Percentiles rank a stretch among this genome's conserved stretches.
These are phyloP conservation scores for Monilinia fructigena DNA, from an alignment of 2,329 filamentous ascomycete species.

Conservation along the genomic window DNA sequence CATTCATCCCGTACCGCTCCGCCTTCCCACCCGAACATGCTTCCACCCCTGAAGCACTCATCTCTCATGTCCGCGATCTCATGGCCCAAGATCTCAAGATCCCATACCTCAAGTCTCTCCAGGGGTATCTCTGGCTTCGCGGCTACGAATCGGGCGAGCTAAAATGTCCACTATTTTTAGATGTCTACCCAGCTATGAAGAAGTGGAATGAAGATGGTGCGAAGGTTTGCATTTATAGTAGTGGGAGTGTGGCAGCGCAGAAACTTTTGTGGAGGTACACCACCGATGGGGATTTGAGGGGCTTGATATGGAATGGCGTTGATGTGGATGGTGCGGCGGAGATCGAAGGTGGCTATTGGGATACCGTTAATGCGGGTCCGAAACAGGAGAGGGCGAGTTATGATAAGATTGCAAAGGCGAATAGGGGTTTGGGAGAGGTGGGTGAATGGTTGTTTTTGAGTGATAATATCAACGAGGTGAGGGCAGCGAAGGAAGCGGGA, in stretches of 20 bases:
- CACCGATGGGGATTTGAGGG: constrained; percentile 58
- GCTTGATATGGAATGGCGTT: constrained; percentile 64
- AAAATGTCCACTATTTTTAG: constrained; percentile 69
- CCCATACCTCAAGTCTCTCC: constrained; percentile 74
- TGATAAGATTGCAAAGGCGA: constrained; percentile 38
- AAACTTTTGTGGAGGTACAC: constrained; percentile 72
- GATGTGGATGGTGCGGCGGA: constrained; percentile 78
- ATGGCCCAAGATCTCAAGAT: constrained; percentile 72
- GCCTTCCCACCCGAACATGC: constrained; percentile 68
- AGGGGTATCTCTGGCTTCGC: constrained; percentile 74
- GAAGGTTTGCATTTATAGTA: constrained; percentile 69
- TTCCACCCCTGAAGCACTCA: constrained; percentile 57
- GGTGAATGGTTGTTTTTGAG: constrained; percentile 73
- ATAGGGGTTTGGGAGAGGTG: constrained; percentile 45
- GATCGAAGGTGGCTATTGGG: constrained; percentile 72
- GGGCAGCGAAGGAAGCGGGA: constrained; percentile 60
- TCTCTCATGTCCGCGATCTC: constrained; percentile 67
- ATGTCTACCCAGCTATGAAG: constrained; percentile 64
- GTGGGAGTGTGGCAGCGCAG: constrained; percentile 76
- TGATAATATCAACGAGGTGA: constrained; percentile 71
- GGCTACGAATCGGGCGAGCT: constrained; percentile 71
- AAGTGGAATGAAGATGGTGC: constrained; percentile 55
- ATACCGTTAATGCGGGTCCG: constrained; percentile 75
- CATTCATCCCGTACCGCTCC: constrained; percentile 65
- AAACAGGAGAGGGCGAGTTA: constrained; percentile 71